These are phyloP conservation scores for Alternaria dauci DNA, from an alignment of 2,329 filamentous ascomycete species.

Conservation along the genomic window DNA sequence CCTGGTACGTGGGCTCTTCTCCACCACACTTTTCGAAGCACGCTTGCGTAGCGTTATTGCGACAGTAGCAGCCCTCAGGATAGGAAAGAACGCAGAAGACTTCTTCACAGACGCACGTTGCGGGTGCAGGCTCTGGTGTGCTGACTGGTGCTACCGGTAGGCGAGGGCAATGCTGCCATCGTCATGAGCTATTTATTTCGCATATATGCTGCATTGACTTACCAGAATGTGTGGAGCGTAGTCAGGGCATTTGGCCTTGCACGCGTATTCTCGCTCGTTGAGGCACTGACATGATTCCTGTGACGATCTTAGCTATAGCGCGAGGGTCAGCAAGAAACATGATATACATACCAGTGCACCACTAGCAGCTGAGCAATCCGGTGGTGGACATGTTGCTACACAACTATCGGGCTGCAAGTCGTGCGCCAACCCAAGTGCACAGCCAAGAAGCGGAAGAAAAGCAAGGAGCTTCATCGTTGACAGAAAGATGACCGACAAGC, in stretches of 20 bases:
- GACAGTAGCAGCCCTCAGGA: slow-evolving; percentile 40
- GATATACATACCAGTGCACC: not conserved
- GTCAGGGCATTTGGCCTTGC: slow-evolving; percentile 33
- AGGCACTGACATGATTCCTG: slow-evolving; percentile 41
- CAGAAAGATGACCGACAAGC: not conserved
- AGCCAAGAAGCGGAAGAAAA: slow-evolving; percentile 7
- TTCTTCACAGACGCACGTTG: slow-evolving; percentile 7
- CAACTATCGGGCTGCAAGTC: not conserved
- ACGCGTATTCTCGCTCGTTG: slow-evolving; percentile 36
- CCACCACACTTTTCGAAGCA: slow-evolving; percentile 42
- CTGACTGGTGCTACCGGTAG: not conserved
- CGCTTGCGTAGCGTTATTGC: slow-evolving; percentile 25
- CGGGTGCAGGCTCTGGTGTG: not conserved
- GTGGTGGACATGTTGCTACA: slow-evolving; percentile 3
- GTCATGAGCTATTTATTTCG: not conserved
- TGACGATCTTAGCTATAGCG: not conserved
- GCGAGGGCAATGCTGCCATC: not conserved
- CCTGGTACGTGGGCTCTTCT: not conserved
- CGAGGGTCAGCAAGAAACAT: not conserved
- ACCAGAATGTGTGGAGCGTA: slow-evolving; percentile 23
- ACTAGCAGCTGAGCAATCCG: not conserved
- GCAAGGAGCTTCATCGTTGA: slow-evolving; percentile 8
- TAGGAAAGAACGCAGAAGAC: slow-evolving; percentile 33
- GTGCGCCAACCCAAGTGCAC: not conserved
- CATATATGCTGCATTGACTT: not conserved